These are phyloP conservation scores for Diaporthe aspalathi DNA, from an alignment of 2,329 filamentous ascomycete species.

Conservation along the genomic window DNA sequence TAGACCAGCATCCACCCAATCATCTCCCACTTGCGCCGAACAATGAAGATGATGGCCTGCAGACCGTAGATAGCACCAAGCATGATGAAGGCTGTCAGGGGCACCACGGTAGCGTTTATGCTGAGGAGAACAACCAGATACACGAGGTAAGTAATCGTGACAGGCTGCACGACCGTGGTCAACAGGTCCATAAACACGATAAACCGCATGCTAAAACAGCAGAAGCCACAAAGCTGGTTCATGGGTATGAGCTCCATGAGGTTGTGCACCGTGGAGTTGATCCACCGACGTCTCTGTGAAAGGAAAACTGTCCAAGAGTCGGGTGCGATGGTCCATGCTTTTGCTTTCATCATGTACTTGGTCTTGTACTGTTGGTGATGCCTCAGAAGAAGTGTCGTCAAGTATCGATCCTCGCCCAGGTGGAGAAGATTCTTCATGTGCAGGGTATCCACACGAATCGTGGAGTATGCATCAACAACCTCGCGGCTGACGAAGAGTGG, in stretches of 20 bases:
- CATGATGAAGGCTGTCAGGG: slow-evolving; percentile 88
- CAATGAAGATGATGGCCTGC: slow-evolving; percentile 95
- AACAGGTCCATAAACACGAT: slow-evolving; percentile 94
- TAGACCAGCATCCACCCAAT: slow-evolving; percentile 99
- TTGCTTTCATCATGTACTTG: slow-evolving; percentile 92
- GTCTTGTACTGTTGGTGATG: slow-evolving; percentile 96
- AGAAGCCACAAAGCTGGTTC: slow-evolving; percentile 97
- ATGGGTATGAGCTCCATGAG: slow-evolving; percentile 94
- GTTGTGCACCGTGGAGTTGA: slow-evolving; percentile 99
- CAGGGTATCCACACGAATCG: slow-evolving; percentile 95
- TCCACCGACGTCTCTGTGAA: slow-evolving; percentile 98
- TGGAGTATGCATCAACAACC: slow-evolving; percentile 86
- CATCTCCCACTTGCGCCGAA: slow-evolving; percentile 99
- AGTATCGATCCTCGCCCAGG: slow-evolving; percentile 95
- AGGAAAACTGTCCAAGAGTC: slow-evolving; percentile 95
- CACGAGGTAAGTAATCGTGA: slow-evolving; percentile 87
- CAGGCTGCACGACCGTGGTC: slow-evolving; percentile 90
- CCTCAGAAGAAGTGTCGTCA: slow-evolving; percentile 94
- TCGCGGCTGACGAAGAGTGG: slow-evolving; percentile 96
- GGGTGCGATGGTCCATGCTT: slow-evolving; percentile 97
- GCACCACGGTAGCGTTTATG: slow-evolving; percentile 72
- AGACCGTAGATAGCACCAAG: slow-evolving; percentile 97
- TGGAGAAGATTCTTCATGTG: slow-evolving; percentile 99
- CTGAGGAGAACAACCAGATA: slow-evolving; percentile 86
- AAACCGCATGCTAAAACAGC: slow-evolving; percentile 99